Evolutionary conservation across 305 asterid genomes (phyloP).

Genomic region (Fraxinus velutina): DNA sequence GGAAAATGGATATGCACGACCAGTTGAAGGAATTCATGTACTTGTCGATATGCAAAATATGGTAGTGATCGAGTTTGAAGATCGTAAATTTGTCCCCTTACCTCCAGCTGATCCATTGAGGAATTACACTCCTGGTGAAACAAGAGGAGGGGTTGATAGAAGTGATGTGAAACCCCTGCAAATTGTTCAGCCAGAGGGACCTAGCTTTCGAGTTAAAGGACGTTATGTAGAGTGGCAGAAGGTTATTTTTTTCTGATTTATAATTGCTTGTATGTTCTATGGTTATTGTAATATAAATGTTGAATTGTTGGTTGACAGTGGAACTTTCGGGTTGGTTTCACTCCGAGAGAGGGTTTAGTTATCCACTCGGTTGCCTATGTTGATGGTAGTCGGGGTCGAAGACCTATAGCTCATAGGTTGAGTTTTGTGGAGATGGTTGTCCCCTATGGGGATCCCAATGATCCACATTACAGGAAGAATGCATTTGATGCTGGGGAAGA

Average conservation of each 20-base stretch:
- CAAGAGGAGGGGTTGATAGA: slow-evolving; percentile 94
- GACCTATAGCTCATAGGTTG: slow-evolving; percentile 94
- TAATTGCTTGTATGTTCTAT: background rate
- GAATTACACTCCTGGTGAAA: slow-evolving; percentile 85
- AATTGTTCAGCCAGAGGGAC: slow-evolving; percentile 91
- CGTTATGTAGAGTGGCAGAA: slow-evolving; percentile 94
- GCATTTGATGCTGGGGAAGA: slow-evolving; percentile 99
- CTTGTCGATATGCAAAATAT: slow-evolving; percentile 94
- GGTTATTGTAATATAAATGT: background rate
- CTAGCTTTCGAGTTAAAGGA: slow-evolving; percentile 84
- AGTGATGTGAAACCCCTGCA: slow-evolving; percentile 91
- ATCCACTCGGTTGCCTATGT: slow-evolving; percentile 92
- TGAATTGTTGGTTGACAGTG: slow-evolving; percentile 54
- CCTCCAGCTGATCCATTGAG: slow-evolving; percentile 96
- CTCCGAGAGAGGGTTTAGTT: slow-evolving; percentile 95
- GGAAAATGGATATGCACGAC: slow-evolving; percentile 98
- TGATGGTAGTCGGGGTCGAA: slow-evolving; percentile 95
- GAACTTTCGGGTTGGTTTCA: slow-evolving; percentile 94
- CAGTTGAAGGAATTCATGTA: slow-evolving; percentile 91
- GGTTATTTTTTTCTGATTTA: slow-evolving; percentile 35
- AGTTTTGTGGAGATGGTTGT: slow-evolving; percentile 99
- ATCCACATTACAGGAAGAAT: slow-evolving; percentile 92
- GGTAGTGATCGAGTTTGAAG: slow-evolving; percentile 89
- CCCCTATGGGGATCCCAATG: slow-evolving; percentile 98
- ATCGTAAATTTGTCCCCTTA: slow-evolving; percentile 87